Percentiles rank a stretch among this genome's conserved stretches.
These are phyloP conservation scores for Mesotaenium endlicherianum DNA, from an alignment of 139 green algal genomes.

Conservation along the genomic window DNA sequence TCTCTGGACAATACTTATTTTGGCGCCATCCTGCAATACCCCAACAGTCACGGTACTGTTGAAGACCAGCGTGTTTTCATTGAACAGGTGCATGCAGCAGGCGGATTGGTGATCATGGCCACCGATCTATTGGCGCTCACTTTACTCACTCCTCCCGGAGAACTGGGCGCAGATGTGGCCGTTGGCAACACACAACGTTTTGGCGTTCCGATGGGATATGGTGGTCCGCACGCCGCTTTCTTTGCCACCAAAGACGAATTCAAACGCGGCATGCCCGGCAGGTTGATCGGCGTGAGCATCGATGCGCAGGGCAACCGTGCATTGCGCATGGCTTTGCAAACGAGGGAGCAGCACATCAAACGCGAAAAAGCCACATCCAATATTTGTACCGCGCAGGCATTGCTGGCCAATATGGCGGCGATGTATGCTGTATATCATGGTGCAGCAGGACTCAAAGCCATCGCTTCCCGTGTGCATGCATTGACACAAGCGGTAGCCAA, in stretches of 20 bases:
- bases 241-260: slow-evolving; percentile 75
- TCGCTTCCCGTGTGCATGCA: slow-evolving; percentile 82
- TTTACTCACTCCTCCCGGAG: slow-evolving; percentile 81
- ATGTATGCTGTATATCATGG: slow-evolving; percentile 96
- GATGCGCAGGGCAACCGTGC: slow-evolving; percentile 81
- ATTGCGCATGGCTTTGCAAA: slow-evolving; percentile 99
- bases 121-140: slow-evolving; percentile 95
- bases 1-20: slow-evolving; percentile 80
- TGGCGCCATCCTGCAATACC: slow-evolving; percentile 95
- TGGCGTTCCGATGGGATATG: slow-evolving; percentile 95
- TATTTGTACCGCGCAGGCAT: slow-evolving; percentile 95
- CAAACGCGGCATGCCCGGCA: slow-evolving; percentile 90
- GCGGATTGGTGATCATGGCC: slow-evolving; percentile 57
- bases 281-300: slow-evolving; percentile 90
- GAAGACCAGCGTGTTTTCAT: slow-evolving; percentile 73
- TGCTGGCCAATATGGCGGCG: slow-evolving; percentile 97
- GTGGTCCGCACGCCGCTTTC: slow-evolving; percentile 95
- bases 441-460: slow-evolving; percentile 84
- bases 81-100: slow-evolving; percentile 32
- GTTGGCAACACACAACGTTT: slow-evolving; percentile 91
- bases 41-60: slow-evolving; percentile 85
- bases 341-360: slow-evolving; percentile 97
- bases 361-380: slow-evolving; percentile 98
- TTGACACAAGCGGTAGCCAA: slow-evolving; percentile 80
- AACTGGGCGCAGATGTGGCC: slow-evolving; percentile 95